phyloP scores from a whole-genome alignment of 2,329 filamentous ascomycete genomes.

The Aspergillus flavus region DNA sequence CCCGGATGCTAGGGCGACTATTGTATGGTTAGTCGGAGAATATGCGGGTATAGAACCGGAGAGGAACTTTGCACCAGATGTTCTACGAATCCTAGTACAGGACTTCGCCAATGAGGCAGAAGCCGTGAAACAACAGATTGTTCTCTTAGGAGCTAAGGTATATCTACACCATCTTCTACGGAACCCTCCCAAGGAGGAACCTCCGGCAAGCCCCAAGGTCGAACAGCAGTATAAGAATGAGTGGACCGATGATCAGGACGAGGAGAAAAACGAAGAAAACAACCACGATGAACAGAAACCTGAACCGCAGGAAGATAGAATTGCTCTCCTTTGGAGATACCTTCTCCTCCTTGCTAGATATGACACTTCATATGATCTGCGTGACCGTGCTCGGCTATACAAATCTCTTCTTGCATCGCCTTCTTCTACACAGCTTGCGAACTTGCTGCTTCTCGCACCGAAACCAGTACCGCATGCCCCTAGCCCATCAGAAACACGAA shows the following conservation, averaged over 20 bases:
- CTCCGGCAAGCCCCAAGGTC: slow-evolving; percentile 25
- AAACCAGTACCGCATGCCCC: slow-evolving; percentile 92
- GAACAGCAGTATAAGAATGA: slow-evolving; percentile 36
- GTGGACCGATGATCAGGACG: slow-evolving; percentile 33
- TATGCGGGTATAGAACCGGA: slow-evolving; percentile 79
- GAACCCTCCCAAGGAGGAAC: slow-evolving; percentile 41
- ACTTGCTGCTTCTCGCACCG: slow-evolving; percentile 85
- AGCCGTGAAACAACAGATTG: slow-evolving; percentile 84
- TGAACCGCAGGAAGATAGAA: slow-evolving; percentile 56
- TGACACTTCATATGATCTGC: slow-evolving; percentile 91
- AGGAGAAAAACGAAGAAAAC: slow-evolving; percentile 27
- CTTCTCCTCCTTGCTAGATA: slow-evolving; percentile 83
- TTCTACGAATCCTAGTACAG: slow-evolving; percentile 83
- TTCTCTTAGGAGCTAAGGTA: slow-evolving; percentile 92
- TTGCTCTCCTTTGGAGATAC: slow-evolving; percentile 81
- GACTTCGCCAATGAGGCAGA: slow-evolving; percentile 84
- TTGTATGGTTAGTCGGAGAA: slow-evolving; percentile 96
- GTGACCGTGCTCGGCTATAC: slow-evolving; percentile 87
- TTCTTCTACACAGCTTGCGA: slow-evolving; percentile 76
- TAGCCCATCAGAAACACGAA: slow-evolving; percentile 82
- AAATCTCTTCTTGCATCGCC: slow-evolving; percentile 79
- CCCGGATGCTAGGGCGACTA: slow-evolving; percentile 85
- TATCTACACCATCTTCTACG: slow-evolving; percentile 81
- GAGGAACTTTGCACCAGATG: slow-evolving; percentile 90
- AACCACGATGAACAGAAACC: slow-evolving; percentile 36